Conservation (phyloP, 2,329 filamentous ascomycete species). For the Fusarium virguliforme region DNA sequence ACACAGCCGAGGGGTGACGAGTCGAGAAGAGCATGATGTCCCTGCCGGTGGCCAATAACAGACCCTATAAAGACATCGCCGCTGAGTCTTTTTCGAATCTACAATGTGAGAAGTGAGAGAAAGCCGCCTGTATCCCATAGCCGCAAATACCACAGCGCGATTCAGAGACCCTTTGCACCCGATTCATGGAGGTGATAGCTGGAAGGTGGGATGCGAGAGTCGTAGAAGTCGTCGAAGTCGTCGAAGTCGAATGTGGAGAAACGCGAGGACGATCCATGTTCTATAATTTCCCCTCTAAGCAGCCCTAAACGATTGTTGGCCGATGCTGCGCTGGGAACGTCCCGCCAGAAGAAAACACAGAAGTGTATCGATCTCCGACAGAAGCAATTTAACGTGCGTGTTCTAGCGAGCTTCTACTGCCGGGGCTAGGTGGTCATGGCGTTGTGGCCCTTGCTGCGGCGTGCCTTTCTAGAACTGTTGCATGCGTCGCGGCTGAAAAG, state of each 20-base stretch:
- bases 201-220: not conserved
- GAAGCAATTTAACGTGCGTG: conserved; percentile 46
- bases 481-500: conserved; percentile 8
- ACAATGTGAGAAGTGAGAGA: not conserved
- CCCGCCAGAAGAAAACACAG: conserved; percentile 19
- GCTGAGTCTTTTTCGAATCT: not conserved
- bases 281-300: conserved; percentile 5
- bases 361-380: conserved; percentile 16
- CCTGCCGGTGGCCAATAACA: not conserved
- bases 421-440: conserved; percentile 47
- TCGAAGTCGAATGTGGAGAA: no score
- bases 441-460: conserved; percentile 42
- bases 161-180: not conserved
- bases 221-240: no score
- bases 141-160: conserved; percentile 19
- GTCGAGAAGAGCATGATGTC: not conserved
- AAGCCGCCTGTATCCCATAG: not conserved
- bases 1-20: not conserved
- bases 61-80: not conserved
- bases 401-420: conserved; percentile 52
- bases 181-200: not conserved
- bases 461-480: conserved; percentile 40
- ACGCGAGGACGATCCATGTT: not conserved
- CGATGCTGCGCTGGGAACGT: conserved; percentile 30
- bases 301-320: conserved; percentile 19